Percentiles rank a stretch among this genome's conserved stretches.
phyloP scores from a whole-genome alignment of 75 land plant genomes.

The Sequoiadendron giganteum region DNA sequence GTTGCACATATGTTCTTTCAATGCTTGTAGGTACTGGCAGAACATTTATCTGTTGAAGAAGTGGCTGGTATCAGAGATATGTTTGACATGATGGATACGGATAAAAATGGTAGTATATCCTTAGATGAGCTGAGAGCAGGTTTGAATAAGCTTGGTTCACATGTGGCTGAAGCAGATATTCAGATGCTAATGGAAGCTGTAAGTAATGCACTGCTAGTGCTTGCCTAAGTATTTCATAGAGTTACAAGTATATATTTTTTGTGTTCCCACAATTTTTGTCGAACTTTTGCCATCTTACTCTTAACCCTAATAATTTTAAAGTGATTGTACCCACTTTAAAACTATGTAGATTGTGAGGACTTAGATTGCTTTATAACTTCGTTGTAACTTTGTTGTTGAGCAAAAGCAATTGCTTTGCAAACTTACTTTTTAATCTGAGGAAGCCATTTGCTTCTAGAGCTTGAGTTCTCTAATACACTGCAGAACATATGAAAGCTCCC shows the following conservation, averaged over 20 bases:
- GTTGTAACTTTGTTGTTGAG: neutral
- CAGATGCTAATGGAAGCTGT: constrained; percentile 65
- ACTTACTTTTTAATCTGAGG: neutral
- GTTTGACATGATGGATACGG: constrained; percentile 63
- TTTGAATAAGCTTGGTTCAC: constrained; percentile 34
- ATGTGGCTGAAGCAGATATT: constrained; percentile 48
- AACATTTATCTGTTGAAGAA: constrained; percentile 59
- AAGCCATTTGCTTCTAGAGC: neutral
- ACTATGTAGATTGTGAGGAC: neutral
- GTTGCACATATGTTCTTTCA: constrained; percentile 2
- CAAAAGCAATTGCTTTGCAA: neutral
- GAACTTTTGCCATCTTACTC: neutral
- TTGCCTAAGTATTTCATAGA: neutral
- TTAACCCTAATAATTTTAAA: too few species aligned
- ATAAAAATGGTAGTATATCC: constrained; percentile 53
- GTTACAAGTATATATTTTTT: neutral
- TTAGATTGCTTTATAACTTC: neutral
- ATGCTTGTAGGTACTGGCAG: constrained; percentile 60
- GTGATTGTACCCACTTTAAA: neutral
- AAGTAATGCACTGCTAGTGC: constrained; percentile 14
- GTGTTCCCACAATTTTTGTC: neutral
- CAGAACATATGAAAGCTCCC: neutral
- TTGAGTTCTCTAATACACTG: neutral
- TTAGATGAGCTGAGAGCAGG: constrained; percentile 63
- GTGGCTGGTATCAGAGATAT: constrained; percentile 40